Evolutionary conservation across 768 basidiomycete genomes (phyloP).

Genomic region (Psilocybe cyanescens): DNA sequence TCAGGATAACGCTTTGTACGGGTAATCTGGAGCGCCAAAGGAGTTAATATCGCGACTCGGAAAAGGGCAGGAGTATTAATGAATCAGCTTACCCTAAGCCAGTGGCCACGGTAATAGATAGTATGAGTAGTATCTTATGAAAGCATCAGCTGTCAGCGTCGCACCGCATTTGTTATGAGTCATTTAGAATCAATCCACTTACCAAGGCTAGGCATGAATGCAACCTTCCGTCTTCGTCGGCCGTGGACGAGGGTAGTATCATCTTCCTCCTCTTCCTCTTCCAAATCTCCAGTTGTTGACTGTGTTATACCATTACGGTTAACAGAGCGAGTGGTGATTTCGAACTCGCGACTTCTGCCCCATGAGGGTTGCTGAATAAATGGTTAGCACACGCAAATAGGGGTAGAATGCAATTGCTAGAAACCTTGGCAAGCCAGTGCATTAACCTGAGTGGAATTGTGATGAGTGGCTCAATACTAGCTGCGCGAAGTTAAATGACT

Average conservation of each 20-base stretch:
- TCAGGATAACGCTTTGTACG: constrained; percentile 78
- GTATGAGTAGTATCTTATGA: constrained; percentile 80
- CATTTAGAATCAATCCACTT: constrained; percentile 20
- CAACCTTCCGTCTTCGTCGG: constrained; percentile 75
- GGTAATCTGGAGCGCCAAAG: constrained; percentile 59
- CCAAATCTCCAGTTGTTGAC: constrained; percentile 74
- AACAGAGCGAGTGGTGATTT: constrained; percentile 81
- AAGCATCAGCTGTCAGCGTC: constrained; percentile 15
- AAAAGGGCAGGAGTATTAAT: constrained; percentile 18
- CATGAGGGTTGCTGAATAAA: constrained; percentile 82
- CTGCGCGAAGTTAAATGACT: constrained; percentile 13
- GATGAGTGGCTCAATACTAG: constrained; percentile 11
- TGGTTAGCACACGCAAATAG: constrained; percentile 5
- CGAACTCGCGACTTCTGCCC: constrained; percentile 87
- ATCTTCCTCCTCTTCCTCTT: constrained; percentile 64
- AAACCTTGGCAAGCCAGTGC: constrained; percentile 87
- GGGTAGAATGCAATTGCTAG: neutral
- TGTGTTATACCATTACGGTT: constrained; percentile 67
- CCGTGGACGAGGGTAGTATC: constrained; percentile 66
- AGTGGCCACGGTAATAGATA: constrained; percentile 88
- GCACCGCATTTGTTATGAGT: constrained; percentile 16
- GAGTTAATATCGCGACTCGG: constrained; percentile 10
- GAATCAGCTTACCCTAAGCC: constrained; percentile 67
- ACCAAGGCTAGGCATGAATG: constrained; percentile 88
- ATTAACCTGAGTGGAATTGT: constrained; percentile 61